phyloP scores from a whole-genome alignment of 768 basidiomycete species.

The Hericium alpestre region DNA sequence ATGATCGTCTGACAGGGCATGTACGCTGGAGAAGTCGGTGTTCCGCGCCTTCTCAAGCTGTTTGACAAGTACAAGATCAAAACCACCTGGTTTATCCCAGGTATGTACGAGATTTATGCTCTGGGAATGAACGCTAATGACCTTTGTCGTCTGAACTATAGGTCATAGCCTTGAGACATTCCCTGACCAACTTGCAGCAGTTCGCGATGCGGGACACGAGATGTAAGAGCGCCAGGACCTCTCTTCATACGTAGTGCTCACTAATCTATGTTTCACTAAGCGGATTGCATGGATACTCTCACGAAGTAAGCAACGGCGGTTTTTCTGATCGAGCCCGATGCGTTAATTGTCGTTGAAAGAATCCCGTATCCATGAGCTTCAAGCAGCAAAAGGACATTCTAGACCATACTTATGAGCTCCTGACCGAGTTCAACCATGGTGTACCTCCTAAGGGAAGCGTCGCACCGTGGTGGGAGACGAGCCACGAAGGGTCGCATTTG shows the following conservation, averaged over 20 bases:
- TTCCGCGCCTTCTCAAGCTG: constrained; percentile 55
- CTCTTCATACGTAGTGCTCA: background rate
- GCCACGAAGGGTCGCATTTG: constrained; percentile 52
- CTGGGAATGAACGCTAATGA: background rate
- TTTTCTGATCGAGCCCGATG: background rate
- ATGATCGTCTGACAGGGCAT: constrained; percentile 33
- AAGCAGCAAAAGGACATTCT: constrained; percentile 66
- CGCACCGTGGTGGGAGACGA: constrained; percentile 76
- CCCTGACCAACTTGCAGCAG: constrained; percentile 55
- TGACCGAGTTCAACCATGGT: constrained; percentile 57
- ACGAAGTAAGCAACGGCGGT: constrained; percentile 33
- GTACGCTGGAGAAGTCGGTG: constrained; percentile 69
- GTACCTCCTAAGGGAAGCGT: constrained; percentile 52
- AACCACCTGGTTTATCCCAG: constrained; percentile 72
- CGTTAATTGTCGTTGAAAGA: constrained; percentile 25
- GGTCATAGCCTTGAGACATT: constrained; percentile 71
- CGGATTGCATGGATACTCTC: constrained; percentile 62
- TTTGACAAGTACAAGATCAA: constrained; percentile 60
- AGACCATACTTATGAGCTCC: constrained; percentile 51
- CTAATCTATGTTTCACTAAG: constrained; percentile 19
- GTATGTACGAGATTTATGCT: constrained; percentile 19
- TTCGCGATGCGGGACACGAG: constrained; percentile 67
- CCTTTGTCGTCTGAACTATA: constrained; percentile 8
- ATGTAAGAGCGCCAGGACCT: constrained; percentile 27
- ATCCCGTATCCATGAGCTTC: constrained; percentile 46